Evolutionary conservation across 2,329 filamentous ascomycete species (phyloP).

Genomic region (Fusarium incarnatum): DNA sequence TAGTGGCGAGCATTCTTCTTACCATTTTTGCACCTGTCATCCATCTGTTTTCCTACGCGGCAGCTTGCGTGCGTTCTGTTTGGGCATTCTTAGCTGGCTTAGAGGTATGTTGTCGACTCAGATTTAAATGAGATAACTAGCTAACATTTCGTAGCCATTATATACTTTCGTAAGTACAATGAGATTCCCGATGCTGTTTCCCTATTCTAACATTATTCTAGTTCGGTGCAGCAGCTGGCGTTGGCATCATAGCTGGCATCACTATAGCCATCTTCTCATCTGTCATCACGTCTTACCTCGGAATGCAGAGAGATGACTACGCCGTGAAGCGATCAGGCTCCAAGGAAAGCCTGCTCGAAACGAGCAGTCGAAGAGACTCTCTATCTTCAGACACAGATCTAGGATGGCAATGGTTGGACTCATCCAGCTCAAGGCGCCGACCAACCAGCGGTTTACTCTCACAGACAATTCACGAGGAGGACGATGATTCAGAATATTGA

Average conservation of each 20-base stretch:
- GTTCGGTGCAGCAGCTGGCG: constrained; percentile 73
- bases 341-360: constrained; percentile 31
- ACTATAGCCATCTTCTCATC: constrained; percentile 68
- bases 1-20: constrained; percentile 46
- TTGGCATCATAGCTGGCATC: constrained; percentile 74
- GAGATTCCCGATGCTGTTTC: fast-evolving
- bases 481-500: constrained; percentile 66
- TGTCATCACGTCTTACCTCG: constrained; percentile 64
- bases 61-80: constrained; percentile 40
- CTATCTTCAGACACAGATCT: constrained; percentile 50
- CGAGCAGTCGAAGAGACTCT: constrained; percentile 31
- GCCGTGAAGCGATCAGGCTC: constrained; percentile 13
- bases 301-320: constrained; percentile 52
- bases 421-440: constrained; percentile 53
- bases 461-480: constrained; percentile 79
- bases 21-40: constrained; percentile 54
- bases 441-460: constrained; percentile 65
- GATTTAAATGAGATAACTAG: neutral
- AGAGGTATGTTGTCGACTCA: constrained; percentile 48
- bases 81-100: constrained; percentile 49
- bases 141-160: constrained; percentile 50
- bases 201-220: constrained; percentile 33
- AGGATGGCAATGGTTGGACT: constrained; percentile 55
- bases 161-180: constrained; percentile 56
- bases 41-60: constrained; percentile 49